Evolutionary conservation across 1,139 yeast species (phyloP).

Genomic region (Zygosaccharomyces pseudobailii): DNA sequence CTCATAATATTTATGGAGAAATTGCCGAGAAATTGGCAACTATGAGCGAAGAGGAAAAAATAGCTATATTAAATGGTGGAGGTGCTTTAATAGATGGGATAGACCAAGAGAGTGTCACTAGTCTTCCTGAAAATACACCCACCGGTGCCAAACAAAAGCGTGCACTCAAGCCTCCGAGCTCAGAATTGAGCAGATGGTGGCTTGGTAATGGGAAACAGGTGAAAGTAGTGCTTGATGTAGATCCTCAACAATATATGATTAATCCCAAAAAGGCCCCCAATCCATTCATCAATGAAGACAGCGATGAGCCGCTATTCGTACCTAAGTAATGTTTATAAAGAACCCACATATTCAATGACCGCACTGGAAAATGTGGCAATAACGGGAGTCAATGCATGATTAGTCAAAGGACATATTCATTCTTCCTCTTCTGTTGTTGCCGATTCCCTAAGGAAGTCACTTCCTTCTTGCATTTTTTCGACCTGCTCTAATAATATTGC

Average conservation of each 20-base stretch:
- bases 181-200: constrained; percentile 90
- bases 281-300: constrained; percentile 50
- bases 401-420: not conserved
- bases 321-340: constrained; percentile 12
- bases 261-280: constrained; percentile 67
- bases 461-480: constrained; percentile 10
- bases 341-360: not conserved
- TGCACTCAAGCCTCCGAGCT: constrained; percentile 79
- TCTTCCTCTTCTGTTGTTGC: not conserved
- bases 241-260: constrained; percentile 40
- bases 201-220: constrained; percentile 71
- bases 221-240: constrained; percentile 45
- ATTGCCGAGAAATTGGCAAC: constrained; percentile 24
- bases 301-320: constrained; percentile 39
- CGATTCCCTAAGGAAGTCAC: not conserved
- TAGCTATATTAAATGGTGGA: constrained; percentile 34
- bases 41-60: constrained; percentile 35
- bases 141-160: constrained; percentile 27
- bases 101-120: constrained; percentile 25
- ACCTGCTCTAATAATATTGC: constrained; percentile 27
- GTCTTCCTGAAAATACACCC: constrained; percentile 1
- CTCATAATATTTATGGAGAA: constrained; percentile 51
- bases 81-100: constrained; percentile 14
- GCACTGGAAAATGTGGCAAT: not conserved
- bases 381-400: not conserved